Evolutionary conservation across 768 basidiomycete species (phyloP).

Genomic region (Leccinum incarnatum): DNA sequence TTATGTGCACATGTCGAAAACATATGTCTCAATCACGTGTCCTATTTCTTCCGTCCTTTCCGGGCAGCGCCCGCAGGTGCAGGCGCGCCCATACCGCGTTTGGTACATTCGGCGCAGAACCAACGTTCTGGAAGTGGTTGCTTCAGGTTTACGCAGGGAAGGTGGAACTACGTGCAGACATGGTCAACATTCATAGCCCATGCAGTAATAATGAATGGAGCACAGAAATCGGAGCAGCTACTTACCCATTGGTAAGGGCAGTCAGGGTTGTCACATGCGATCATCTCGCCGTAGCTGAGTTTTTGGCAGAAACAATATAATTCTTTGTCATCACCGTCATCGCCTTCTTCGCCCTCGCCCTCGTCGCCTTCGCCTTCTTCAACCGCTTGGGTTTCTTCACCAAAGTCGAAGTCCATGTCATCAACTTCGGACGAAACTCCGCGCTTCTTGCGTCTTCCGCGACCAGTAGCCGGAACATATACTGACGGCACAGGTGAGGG

Average conservation of each 20-base stretch:
- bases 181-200: conserved; percentile 10
- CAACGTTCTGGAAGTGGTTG: conserved; percentile 55
- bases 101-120: conserved; percentile 57
- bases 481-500: conserved; percentile 35
- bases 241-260: conserved; percentile 65
- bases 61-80: conserved; percentile 28
- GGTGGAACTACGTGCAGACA: conserved; percentile 49
- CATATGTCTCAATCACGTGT: neutral
- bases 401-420: conserved; percentile 34
- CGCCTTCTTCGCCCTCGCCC: conserved; percentile 44
- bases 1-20: neutral
- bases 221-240: conserved; percentile 6
- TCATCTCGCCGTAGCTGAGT: conserved; percentile 66
- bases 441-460: conserved; percentile 36
- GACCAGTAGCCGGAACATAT: conserved; percentile 27
- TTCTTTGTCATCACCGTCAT: conserved; percentile 55
- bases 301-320: conserved; percentile 65
- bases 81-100: conserved; percentile 35
- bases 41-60: conserved; percentile 43
- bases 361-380: conserved; percentile 35
- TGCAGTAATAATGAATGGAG: neutral
- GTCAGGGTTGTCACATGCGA: conserved; percentile 56
- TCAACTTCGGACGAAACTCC: conserved; percentile 35
- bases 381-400: conserved; percentile 28
- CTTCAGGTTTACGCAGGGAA: conserved; percentile 57